These are phyloP conservation scores for Quercus rubra DNA, from an alignment of 306 rosid genomes.

Conservation along the genomic window DNA sequence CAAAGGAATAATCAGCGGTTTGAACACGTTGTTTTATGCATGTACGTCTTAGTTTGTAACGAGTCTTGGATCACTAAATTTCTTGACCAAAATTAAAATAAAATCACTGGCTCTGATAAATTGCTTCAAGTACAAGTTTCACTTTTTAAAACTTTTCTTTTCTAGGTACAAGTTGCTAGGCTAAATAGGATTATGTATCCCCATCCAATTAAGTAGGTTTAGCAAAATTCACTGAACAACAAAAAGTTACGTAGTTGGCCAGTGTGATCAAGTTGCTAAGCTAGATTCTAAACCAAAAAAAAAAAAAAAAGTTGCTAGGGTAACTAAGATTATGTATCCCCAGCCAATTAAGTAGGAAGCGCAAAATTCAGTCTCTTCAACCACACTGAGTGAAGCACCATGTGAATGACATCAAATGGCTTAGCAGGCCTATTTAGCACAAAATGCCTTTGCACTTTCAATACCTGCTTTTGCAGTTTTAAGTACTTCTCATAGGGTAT, in stretches of 20 bases:
- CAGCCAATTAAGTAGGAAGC: constrained; percentile 6
- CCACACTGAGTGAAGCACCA: constrained; percentile 84
- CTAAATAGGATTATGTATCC: not conserved
- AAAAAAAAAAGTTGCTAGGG: not conserved
- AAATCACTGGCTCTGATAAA: too few relatives aligned
- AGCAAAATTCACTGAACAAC: not conserved
- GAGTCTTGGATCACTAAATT: too few relatives aligned
- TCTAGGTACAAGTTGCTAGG: too few relatives aligned
- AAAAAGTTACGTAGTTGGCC: too few relatives aligned
- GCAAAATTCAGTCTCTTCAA: constrained; percentile 50
- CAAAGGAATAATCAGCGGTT: too few relatives aligned
- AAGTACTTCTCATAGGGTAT: constrained; percentile 40
- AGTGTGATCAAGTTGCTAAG: too few relatives aligned
- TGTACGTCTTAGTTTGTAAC: too few relatives aligned
- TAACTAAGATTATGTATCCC: not conserved
- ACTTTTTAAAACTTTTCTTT: too few relatives aligned
- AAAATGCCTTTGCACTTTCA: constrained; percentile 49
- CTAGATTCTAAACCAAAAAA: too few relatives aligned
- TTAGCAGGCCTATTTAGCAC: constrained; percentile 56
- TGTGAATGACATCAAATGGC: constrained; percentile 65
- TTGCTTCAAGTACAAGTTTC: too few relatives aligned
- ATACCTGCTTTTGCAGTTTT: constrained; percentile 42
- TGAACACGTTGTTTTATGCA: too few relatives aligned
- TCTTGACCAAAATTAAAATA: too few relatives aligned
- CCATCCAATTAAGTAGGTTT: not conserved